These are phyloP conservation scores for Pseudomonodictys pantanalensis DNA, from an alignment of 495 filamentous ascomycete species.

Conservation along the genomic window DNA sequence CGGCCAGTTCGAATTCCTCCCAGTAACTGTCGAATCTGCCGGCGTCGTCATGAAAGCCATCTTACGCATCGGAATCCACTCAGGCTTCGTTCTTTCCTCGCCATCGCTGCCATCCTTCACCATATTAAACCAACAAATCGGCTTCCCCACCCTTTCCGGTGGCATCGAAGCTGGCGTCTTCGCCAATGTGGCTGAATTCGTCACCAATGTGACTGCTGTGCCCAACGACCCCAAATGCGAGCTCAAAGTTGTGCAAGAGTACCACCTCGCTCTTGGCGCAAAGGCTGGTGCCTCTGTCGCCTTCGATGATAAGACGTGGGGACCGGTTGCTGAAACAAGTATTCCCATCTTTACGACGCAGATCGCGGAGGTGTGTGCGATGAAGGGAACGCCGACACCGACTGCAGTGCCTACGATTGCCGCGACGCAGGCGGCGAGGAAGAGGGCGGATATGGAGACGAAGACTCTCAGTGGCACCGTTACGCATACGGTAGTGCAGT, in stretches of 20 bases:
- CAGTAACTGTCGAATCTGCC: constrained; percentile 47
- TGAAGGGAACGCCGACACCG: constrained; percentile 11
- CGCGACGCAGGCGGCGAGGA: background rate
- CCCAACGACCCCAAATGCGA: constrained; percentile 43
- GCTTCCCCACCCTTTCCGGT: constrained; percentile 32
- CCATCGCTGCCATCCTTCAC: background rate
- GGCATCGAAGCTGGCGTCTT: constrained; percentile 51
- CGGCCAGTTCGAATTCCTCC: constrained; percentile 56
- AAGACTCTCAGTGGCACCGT: no score
- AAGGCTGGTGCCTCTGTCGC: constrained; percentile 51
- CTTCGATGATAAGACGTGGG: constrained; percentile 48
- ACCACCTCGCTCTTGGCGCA: constrained; percentile 51
- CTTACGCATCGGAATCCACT: constrained; percentile 47
- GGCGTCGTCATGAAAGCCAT: constrained; percentile 43
- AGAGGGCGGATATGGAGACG: background rate
- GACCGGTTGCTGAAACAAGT: constrained; percentile 46
- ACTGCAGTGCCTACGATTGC: background rate
- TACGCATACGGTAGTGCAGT: no score
- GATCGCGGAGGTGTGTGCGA: constrained; percentile 48
- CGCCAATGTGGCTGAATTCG: constrained; percentile 53
- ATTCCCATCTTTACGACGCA: constrained; percentile 55
- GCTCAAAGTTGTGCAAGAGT: constrained; percentile 47
- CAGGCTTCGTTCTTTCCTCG: constrained; percentile 44
- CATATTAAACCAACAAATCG: background rate
- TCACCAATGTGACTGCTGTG: constrained; percentile 46